A percentile compares a stretch with the other conserved stretches of the same genome.
Conservation (phyloP, 2,329 filamentous ascomycete species). For the Cladosporium sp. region DNA sequence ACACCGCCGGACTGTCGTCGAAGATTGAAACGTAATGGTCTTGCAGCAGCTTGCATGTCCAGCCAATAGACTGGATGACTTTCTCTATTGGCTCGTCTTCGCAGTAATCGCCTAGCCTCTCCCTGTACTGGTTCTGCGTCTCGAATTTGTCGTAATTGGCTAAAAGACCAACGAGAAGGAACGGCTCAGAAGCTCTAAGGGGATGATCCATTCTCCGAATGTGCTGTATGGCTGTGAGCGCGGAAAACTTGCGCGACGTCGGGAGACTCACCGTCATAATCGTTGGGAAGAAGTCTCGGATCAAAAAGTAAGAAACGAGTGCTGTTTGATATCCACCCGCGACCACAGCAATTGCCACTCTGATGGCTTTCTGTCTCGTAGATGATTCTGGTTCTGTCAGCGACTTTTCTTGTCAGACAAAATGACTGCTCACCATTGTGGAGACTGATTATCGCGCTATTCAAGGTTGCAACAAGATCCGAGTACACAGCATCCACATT, state of each 20-base stretch:
- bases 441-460: conserved; percentile 65
- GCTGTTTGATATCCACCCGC: conserved; percentile 96
- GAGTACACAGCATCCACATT: conserved; percentile 82
- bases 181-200: conserved; percentile 61
- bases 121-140: conserved; percentile 91
- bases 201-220: conserved; percentile 52
- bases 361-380: conserved; percentile 72
- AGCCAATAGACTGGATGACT: conserved; percentile 71
- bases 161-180: conserved; percentile 78
- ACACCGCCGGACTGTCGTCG: conserved; percentile 85
- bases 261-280: conserved; percentile 72
- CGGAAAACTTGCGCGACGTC: not conserved
- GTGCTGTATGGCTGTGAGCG: not conserved
- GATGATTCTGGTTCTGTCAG: conserved; percentile 51
- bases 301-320: conserved; percentile 89
- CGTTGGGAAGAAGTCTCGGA: conserved; percentile 87
- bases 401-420: not conserved
- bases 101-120: conserved; percentile 90
- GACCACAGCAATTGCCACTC: conserved; percentile 76
- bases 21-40: conserved; percentile 79
- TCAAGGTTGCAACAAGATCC: conserved; percentile 79
- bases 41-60: conserved; percentile 64
- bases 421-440: too few relatives aligned
- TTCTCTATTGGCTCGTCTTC: conserved; percentile 83
- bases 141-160: conserved; percentile 99